A percentile compares a stretch with the other conserved stretches of the same genome.
These are phyloP conservation scores for Sugiyamaella neomexicana DNA, from an alignment of 1,139 yeast species.

Conservation along the genomic window DNA sequence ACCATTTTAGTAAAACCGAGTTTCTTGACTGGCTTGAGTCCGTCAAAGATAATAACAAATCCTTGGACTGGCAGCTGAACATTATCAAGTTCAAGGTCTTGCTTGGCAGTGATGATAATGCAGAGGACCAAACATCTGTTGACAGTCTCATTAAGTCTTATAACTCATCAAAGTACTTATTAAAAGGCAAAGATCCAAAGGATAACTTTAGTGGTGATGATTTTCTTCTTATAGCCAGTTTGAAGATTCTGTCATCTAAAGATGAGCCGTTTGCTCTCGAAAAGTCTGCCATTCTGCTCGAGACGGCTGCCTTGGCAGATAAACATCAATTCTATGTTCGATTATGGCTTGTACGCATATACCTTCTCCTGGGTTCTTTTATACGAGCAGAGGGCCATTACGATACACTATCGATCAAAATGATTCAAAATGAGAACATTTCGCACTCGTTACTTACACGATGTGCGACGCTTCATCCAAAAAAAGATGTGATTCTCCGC, in stretches of 20 bases:
- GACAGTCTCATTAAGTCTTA: conserved; percentile 43
- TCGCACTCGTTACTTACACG: conserved; percentile 58
- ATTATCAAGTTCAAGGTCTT: conserved; percentile 48
- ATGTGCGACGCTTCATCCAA: conserved; percentile 46
- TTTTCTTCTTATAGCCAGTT: conserved; percentile 52
- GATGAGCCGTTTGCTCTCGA: conserved; percentile 26
- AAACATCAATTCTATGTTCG: conserved; percentile 65
- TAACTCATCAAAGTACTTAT: conserved; percentile 37
- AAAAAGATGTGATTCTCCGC: conserved; percentile 23
- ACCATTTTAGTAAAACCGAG: conserved; percentile 22
- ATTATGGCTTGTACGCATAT: conserved; percentile 69
- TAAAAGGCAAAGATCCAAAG: conserved; percentile 48
- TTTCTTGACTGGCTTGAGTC: conserved; percentile 24
- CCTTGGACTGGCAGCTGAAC: conserved; percentile 49
- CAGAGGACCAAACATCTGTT: conserved; percentile 23
- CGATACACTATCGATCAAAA: conserved; percentile 61
- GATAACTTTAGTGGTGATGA: conserved; percentile 71
- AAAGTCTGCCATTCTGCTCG: conserved; percentile 49
- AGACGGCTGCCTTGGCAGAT: conserved; percentile 51
- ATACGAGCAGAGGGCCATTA: conserved; percentile 53
- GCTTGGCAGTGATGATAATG: conserved; percentile 24
- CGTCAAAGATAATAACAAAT: conserved; percentile 29
- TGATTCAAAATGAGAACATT: conserved; percentile 77
- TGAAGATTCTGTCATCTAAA: conserved; percentile 26
- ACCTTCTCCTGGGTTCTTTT: conserved; percentile 58